Evolutionary conservation across 2,329 filamentous ascomycete species (phyloP), one percentile per base, ranked within the genome.

Genomic region (Microcyclospora tardicrescens): DNA sequence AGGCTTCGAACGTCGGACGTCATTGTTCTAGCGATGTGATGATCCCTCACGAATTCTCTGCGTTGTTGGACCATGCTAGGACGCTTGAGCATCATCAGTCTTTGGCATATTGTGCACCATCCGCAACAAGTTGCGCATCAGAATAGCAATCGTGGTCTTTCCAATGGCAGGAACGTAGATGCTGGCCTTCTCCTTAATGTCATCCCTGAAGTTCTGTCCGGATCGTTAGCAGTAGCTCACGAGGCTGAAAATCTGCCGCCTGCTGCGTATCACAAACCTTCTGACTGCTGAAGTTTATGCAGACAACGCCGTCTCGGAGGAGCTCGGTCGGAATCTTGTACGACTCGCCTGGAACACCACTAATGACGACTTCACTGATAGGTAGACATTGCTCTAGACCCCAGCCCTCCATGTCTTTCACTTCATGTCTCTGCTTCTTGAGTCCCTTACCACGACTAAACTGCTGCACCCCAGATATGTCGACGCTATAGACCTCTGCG

Each of bases 121-220:
- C 30, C 65, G 63, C 52, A 96, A 71, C 28, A 96, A 65, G 57
- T 98, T 98, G 40, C 91, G 72, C 54, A 96, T 67, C 42, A 98
- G 65, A 28, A 95, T 79, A 12, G 89, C 84, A 58, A 96, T 96
- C 0, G 91, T 98, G 35, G 96, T 89, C 68, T 96, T 98, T 52
- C 91, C 91, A 49, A 95, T 93, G 0, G 89, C 91, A 1, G 91
- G 91, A 13, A 96, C 87, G 54, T 95, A 98, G 54, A 98, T 93
- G 5, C 85, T 86, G 2, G 91, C 91, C 67, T 87, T 93, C 60
- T 95, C 83, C 66, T 94, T 96, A 49, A 96, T 78, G 35, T 83
- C 82, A 0, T 81, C 78, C 44, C 80, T 79, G 62, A 96, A 96
- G 65, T 98, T 96, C 68, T 75, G 50, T 35, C 35, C 29, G 24